Conservation (phyloP, 2,329 filamentous ascomycete genomes). For the Hypomyces rosellus region DNA sequence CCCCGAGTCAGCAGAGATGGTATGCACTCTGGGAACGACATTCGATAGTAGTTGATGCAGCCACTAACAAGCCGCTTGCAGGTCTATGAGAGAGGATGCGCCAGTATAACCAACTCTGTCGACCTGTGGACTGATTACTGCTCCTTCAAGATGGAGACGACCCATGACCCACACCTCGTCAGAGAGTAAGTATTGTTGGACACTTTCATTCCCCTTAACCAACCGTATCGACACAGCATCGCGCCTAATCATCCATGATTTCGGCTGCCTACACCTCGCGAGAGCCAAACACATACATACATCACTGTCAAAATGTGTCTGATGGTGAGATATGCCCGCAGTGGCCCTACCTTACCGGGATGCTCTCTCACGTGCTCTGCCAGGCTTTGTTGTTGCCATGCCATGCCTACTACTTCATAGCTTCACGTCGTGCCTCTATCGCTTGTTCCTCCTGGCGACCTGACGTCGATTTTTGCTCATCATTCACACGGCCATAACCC, state of each 20-base stretch:
- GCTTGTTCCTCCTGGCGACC: conserved; percentile 28
- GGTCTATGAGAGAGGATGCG: conserved; percentile 93
- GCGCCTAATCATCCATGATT: conserved; percentile 34
- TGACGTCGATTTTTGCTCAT: conserved; percentile 40
- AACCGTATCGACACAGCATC: conserved; percentile 40
- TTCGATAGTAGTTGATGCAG: neutral
- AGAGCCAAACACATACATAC: conserved; percentile 33
- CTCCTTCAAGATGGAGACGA: conserved; percentile 95
- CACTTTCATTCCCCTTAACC: conserved; percentile 64
- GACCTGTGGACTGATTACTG: conserved; percentile 98
- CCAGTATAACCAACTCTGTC: conserved; percentile 86
- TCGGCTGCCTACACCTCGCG: conserved; percentile 29
- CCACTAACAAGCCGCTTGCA: conserved; percentile 27
- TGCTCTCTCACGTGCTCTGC: conserved; percentile 59
- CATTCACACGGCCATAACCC: conserved; percentile 36
- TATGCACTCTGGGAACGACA: conserved; percentile 36
- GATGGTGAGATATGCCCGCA: conserved; percentile 69
- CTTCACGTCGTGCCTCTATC: conserved; percentile 34
- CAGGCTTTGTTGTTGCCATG: conserved; percentile 51
- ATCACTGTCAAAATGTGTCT: conserved; percentile 30
- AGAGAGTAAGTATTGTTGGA: conserved; percentile 90
- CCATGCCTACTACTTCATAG: conserved; percentile 30
- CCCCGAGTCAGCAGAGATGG: conserved; percentile 95
- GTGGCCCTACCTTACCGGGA: conserved; percentile 50
- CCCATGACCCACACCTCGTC: conserved; percentile 88